phyloP scores from a whole-genome alignment of 306 rosid species.

The Cucumis cinereus region DNA sequence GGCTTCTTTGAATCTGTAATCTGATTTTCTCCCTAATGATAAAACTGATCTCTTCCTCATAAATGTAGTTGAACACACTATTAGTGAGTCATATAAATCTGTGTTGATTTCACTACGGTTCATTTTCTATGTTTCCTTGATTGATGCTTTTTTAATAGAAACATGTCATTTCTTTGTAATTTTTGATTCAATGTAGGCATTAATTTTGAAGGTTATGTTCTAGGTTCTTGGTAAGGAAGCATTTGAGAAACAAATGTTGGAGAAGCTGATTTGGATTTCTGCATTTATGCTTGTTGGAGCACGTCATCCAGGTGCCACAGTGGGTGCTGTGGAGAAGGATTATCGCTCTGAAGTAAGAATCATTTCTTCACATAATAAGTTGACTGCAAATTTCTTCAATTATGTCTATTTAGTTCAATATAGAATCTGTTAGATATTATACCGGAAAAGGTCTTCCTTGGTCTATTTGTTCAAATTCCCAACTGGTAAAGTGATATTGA shows the following conservation, averaged over 20 bases:
- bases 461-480: neutral
- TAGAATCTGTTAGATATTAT: neutral
- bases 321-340: conserved; percentile 75
- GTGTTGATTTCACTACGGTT: too few relatives aligned
- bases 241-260: conserved; percentile 86
- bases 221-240: conserved; percentile 77
- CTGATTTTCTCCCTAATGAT: too few relatives aligned
- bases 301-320: conserved; percentile 69
- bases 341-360: conserved; percentile 57
- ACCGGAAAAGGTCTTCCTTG: neutral
- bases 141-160: neutral
- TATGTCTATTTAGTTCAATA: neutral
- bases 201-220: neutral
- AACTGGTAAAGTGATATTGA: neutral
- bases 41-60: too few relatives aligned
- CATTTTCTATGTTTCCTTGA: too few relatives aligned
- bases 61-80: too few relatives aligned
- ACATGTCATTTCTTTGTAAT: neutral
- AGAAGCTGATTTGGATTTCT: conserved; percentile 91
- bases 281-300: conserved; percentile 96
- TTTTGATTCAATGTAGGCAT: neutral
- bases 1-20: too few relatives aligned
- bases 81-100: too few relatives aligned
- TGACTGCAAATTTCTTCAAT: neutral
- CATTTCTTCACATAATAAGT: neutral